Base-by-base conservation (phyloP, 108 stramenopile species). In the Stephanodiscus triporus region DNA sequence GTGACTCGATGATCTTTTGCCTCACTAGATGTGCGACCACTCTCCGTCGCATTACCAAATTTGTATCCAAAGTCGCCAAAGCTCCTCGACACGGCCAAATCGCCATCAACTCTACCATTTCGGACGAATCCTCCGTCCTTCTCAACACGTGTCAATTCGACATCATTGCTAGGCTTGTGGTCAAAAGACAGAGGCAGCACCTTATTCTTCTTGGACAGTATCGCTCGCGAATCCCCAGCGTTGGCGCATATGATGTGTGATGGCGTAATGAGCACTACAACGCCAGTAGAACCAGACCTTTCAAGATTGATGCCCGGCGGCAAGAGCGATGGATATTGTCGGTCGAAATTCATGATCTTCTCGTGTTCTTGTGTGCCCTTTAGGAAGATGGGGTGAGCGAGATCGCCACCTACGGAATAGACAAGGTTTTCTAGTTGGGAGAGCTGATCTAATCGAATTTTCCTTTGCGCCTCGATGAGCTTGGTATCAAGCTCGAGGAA, bases 11-110 rank as follows among this genome's bases (percentile, higher is more conserved):
- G 97, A 20, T 76, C 74, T 26, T 86, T 80, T 40, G 87, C 66
- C 36, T 40, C 40, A 11, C 11, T 40, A 40, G 40, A 40, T 40
- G 40, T 1, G 11, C 9, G 10, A 11, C 36, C 57, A 27, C 26
- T 24, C 10, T 56, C 51, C 51, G 27, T 43, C 14, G 20, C 47
- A 13, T 11, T 43, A 11, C 49, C 30, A 10, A 63, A 69, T 74
- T 92, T 92, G 87, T 88, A 92, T 20, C 70, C 58, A 82, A 94
- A 98, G 75, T 98, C 98, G n/a, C 98, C 98, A 45, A 97, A 81
- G 10, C 91, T 90, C 26, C 98, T 88, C 71, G 89, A 90, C 10
- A 98, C 98, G n/a, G 98, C 98, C 60, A 98, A 76, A 75, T 97
- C 97, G 16, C 98, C 98, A 70, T 98, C 92, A 37, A 98, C 95